Base-by-base conservation (phyloP, 495 filamentous ascomycete genomes). In the Penicillium riverlandense region DNA sequence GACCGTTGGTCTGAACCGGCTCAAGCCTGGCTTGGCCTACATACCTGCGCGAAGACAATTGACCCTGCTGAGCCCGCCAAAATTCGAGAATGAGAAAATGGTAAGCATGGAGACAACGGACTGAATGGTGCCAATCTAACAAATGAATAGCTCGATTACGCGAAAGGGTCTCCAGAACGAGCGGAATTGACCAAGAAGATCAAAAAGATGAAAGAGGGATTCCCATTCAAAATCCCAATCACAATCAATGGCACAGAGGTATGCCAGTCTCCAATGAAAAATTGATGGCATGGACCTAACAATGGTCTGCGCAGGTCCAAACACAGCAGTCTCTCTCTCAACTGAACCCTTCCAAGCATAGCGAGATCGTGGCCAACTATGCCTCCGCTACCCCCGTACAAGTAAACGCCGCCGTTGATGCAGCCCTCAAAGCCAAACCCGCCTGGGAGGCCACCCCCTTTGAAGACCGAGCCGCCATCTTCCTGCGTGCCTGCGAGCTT, bases 401-500 rank as follows among this genome's bases (percentile, higher is more conserved):
- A 44, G 83, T 95, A 46, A 72, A 72, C 16, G 59, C 66, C 6
- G 87, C 90, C 14, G 90, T 96, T 47, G 76, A 85, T 27, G 75
- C 85, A 40, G 90, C 90, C 1, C 75, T 96, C 11, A 77, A 74
- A 8, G 91, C 90, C 1, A 94, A 94, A 65, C 66, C 75, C 8
- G 66, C 76, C 38, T 96, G 90, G 90, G 88, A 88, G 53, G 71
- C 74, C 4, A 70, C 86, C 8, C 85, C 88, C 5, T 96, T 95
- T 53, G 78, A 83, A 45, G 90, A 95, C 63, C 75, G 91, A 37
- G 91, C 91, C 3, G 85, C 90, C 35, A 72, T 96, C 37, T 96
- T 96, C 67, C 75, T 96, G 11, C 92, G 94, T 58, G 91, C 90
- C 1, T 85, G 85, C 9, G 90, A 95, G 56, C 72, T 96, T 12